A percentile compares a stretch with the other conserved stretches of the same genome.
phyloP scores from a whole-genome alignment of 495 filamentous ascomycete genomes.

The Neurospora terricola region DNA sequence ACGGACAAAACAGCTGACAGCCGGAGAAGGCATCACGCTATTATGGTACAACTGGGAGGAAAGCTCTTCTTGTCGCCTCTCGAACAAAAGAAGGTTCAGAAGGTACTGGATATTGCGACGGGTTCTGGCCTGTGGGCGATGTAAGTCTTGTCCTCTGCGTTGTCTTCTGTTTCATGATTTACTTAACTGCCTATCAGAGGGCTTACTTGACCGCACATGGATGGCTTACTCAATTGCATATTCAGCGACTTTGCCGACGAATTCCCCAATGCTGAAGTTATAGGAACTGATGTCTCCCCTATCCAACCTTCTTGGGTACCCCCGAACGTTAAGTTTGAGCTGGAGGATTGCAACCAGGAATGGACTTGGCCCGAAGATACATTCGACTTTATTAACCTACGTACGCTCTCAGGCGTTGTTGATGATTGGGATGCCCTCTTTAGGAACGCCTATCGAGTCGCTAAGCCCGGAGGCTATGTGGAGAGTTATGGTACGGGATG shows the following conservation, averaged over 20 bases:
- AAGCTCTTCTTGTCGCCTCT: constrained; percentile 43
- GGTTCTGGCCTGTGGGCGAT: constrained; percentile 54
- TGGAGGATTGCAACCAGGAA: constrained; percentile 42
- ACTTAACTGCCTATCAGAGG: not conserved
- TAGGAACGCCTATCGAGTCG: constrained; percentile 16
- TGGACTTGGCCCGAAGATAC: constrained; percentile 40
- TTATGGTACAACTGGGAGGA: constrained; percentile 7
- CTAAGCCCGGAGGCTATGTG: constrained; percentile 31
- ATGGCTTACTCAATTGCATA: not conserved
- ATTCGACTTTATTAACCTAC: constrained; percentile 57
- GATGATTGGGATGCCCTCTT: constrained; percentile 43
- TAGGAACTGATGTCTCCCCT: constrained; percentile 53
- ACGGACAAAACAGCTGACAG: rapidly evolving
- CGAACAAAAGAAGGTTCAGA: constrained; percentile 24
- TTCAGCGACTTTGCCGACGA: constrained; percentile 29
- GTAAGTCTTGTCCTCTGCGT: not conserved
- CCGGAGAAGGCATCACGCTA: not conserved
- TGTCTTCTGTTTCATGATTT: not conserved
- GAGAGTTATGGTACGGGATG: constrained; percentile 15
- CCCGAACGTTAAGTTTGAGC: constrained; percentile 39
- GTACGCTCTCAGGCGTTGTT: constrained; percentile 44
- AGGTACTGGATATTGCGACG: constrained; percentile 50
- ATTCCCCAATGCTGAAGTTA: constrained; percentile 39
- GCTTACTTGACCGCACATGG: not conserved
- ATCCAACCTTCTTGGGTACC: constrained; percentile 42